Evolutionary conservation across 768 basidiomycete genomes (phyloP), one percentile per base, ranked within the genome.

Genomic region (Leccinum longicurvipes): DNA sequence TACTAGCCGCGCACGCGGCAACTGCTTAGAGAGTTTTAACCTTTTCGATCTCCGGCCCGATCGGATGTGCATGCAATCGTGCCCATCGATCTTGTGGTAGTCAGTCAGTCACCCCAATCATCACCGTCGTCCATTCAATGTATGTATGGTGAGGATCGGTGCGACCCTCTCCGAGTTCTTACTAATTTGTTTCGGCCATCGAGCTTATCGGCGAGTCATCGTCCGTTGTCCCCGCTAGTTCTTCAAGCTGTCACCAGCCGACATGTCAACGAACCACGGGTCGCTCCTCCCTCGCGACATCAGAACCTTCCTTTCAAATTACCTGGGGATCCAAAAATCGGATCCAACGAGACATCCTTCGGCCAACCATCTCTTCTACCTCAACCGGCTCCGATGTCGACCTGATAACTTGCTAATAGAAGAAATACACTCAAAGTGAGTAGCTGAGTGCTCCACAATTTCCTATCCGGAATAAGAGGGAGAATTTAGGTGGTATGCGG

Each of bases 381-480:
- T 74, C 45, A 84, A 85, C 66, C 74, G 60, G 24, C 62, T 74
- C 42, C 78, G 78, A 41, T 89, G 85, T 64, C 75, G 72, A 14
- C 89, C 87, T 21, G 86, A 87, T 68, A 73, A 80, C 58, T 68
- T 82, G 23, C 70, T 77, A 47, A 80, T 90, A 62, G 81, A 85
- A 49, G 82, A 87, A 58, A 76, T 89, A 17, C 85, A 85, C 63
- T 69, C 78, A 46, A 71, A 76, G 87, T 88, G 63, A 57, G 76
- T 42, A 10, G 17, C 29, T 31, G 41, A 31, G 21, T 5, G 23
- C 23, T 50, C 29, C 29, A 47, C 25, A 19, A 21, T 21, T 42
- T 28, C 28, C 23, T 47, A 36, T 52, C 46, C 51, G 32, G 29
- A 51, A n/a, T n/a, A 21, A 41, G 39, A 41, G 6, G 19, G 57